Percentiles rank a stretch among this genome's conserved stretches.
These are phyloP conservation scores for Penicillium sp. DNA, from an alignment of 2,329 filamentous ascomycete species.

Conservation along the genomic window DNA sequence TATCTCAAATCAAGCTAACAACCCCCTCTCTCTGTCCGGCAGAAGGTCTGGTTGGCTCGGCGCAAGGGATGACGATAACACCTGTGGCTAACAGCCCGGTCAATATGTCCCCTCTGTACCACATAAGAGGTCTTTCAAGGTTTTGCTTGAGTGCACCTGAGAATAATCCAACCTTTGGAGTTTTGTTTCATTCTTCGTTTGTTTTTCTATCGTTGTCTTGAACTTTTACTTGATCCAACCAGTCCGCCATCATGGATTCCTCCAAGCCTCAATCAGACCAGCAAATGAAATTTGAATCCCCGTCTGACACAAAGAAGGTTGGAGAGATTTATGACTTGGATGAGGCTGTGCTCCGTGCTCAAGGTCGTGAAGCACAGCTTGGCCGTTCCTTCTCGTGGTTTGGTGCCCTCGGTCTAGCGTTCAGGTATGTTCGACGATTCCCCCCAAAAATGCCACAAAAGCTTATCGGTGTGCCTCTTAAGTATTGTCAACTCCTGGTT, in stretches of 20 bases:
- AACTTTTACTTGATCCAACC: background rate
- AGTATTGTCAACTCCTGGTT: slow-evolving; percentile 30
- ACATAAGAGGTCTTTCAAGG: no score
- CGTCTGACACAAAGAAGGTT: background rate
- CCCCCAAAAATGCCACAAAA: background rate
- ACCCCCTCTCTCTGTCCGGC: background rate
- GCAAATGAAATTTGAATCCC: background rate
- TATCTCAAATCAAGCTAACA: background rate
- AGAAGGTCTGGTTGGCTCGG: background rate
- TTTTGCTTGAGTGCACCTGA: no score
- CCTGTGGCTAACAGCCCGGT: background rate
- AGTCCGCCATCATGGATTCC: background rate
- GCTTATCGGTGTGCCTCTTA: background rate
- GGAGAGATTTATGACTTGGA: background rate
- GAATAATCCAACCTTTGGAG: no score
- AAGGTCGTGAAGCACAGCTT: slow-evolving; percentile 3
- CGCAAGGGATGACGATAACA: background rate
- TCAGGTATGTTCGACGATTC: slow-evolving; percentile 15
- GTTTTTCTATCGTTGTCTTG: background rate
- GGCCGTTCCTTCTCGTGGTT: slow-evolving; percentile 25
- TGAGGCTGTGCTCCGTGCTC: slow-evolving; percentile 1
- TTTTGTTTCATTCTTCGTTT: background rate
- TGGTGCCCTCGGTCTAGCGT: slow-evolving; percentile 27
- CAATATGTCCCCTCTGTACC: background rate
- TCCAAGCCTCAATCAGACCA: background rate